Base-by-base conservation (phyloP, 148 eudicot genomes). In the Beta vulgaris region DNA sequence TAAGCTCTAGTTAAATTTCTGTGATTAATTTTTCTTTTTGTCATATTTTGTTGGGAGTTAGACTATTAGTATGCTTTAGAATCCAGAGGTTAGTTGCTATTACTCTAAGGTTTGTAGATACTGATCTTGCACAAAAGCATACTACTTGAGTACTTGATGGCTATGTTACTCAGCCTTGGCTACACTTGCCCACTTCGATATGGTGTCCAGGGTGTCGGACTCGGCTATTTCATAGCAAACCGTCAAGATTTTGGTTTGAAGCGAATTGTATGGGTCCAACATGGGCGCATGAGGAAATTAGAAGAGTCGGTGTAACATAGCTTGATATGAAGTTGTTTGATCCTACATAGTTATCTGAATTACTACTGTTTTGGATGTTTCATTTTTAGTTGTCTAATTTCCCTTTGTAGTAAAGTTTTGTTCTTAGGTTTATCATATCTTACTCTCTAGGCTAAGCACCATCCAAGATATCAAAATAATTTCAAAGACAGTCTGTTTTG, bases 371-470 rank as follows among this genome's bases (percentile, higher is more conserved):
- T 40, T 42, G 70, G 53, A 34, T 42, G 13, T 40, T 16, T 15
- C 21, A 67, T 67, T 67, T n/a, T 25, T 40, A 37, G 11, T 28
- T 23, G 18, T 37, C 53, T 40, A 9, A 4, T 67, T 42, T 67
- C 4, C 51, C 53, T 25, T 67, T 23, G 71, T 67, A 39, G 49
- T 37, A 39, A 40, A 25, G 53, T 40, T 42, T 43, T 67, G 51
- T 13, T 39, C 46, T 43, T 67, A 36, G 9, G 6, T 40, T 23
- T 34, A 21, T 67, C 35, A 11, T 26, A 6, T 43, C n/a, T 43
- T 67, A 67, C 34, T 67, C 29, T 43, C 34, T 42, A 40, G 51
- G 46, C 71, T 67, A 67, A 37, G 69, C 46, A 40, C 19, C 18
- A 23, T 65, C 18, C 28, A 36, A 6, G 6, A 35, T n/a, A n/a